These are phyloP conservation scores for Discostella stelligera DNA, from an alignment of 352 stramenopile species.

Conservation along the genomic window DNA sequence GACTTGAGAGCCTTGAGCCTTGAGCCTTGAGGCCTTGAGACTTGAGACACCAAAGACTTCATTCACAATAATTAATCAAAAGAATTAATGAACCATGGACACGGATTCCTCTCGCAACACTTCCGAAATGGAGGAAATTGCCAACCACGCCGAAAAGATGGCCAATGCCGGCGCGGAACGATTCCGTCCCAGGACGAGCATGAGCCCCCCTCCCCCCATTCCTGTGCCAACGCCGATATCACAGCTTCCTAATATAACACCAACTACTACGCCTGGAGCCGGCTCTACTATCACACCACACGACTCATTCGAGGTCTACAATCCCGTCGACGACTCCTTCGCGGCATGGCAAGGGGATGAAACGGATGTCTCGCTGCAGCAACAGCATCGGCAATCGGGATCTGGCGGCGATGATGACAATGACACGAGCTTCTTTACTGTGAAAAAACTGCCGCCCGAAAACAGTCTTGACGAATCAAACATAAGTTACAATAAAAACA, in stretches of 20 bases:
- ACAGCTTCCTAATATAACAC: neutral
- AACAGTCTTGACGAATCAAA: neutral
- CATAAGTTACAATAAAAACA: neutral
- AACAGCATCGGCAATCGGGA: neutral
- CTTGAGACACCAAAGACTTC: no score
- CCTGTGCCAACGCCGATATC: slow-evolving; percentile 1
- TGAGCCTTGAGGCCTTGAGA: no score
- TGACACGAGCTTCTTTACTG: neutral
- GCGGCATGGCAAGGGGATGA: slow-evolving; percentile 6
- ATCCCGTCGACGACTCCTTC: slow-evolving; percentile 38
- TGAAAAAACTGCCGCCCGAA: neutral
- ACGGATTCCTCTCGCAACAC: neutral
- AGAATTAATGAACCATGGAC: neutral
- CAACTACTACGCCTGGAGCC: neutral
- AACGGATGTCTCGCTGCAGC: neutral
- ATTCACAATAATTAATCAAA: neutral
- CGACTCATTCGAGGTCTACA: slow-evolving; percentile 33
- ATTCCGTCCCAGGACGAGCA: neutral
- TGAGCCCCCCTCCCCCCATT: neutral
- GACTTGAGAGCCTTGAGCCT: no score
- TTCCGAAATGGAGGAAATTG: slow-evolving; percentile 7
- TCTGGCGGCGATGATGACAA: neutral
- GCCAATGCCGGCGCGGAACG: slow-evolving; percentile 10
- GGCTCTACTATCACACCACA: neutral
- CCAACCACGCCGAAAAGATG: neutral